Base-by-base conservation (phyloP, 1,139 yeast genomes). In the Zygosaccharomyces pseudobailii region DNA sequence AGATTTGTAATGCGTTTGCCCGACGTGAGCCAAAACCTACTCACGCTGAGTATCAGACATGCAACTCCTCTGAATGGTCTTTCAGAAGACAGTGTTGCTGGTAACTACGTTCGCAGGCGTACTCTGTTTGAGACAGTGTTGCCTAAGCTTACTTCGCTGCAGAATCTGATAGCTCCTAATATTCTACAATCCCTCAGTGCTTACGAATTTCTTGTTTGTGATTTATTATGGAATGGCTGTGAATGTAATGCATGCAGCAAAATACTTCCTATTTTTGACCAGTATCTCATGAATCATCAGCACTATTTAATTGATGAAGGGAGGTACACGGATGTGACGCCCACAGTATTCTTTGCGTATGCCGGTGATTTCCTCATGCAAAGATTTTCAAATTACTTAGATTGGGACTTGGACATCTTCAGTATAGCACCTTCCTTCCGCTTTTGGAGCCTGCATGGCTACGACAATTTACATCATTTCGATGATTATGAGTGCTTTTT, bases 171-270 rank as follows among this genome's bases (percentile, higher is more conserved):
- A 2, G 71, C 81, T 1, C 88, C 89, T 2, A 78, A 80, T 6
- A 70, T 82, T 42, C 62, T 85, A 48, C 79, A 79, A 48, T 68
- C 81, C 0, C 67, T 83, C 28, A 72, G 87, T 0, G 77, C 87
- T 50, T 85, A 84, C 62, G 92, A 84, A 54, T 82, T 81, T 48
- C 66, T 83, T 6, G 79, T 82, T 66, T 82, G 86, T 47, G 84
- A 82, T 51, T 54, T 84, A 45, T 63, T 85, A 36, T 85, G 90
- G 89, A 84, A 83, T 61, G 90, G 90, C 0, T 84, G 92, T 62
- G 74, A 74, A 46, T 84, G 94, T 60, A 51, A 55, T 0, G 77
- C 74, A 53, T 84, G 94, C 58, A 58, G 58, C 3, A 63, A 66
- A 32, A 74, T 74, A 45, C 65, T 84, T 24, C 73, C 72, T 0